A percentile compares a stretch with the other conserved stretches of the same genome.
Conservation (phyloP, 371 early-diverging fungal genomes). For the Rhizopus arrhizus region DNA sequence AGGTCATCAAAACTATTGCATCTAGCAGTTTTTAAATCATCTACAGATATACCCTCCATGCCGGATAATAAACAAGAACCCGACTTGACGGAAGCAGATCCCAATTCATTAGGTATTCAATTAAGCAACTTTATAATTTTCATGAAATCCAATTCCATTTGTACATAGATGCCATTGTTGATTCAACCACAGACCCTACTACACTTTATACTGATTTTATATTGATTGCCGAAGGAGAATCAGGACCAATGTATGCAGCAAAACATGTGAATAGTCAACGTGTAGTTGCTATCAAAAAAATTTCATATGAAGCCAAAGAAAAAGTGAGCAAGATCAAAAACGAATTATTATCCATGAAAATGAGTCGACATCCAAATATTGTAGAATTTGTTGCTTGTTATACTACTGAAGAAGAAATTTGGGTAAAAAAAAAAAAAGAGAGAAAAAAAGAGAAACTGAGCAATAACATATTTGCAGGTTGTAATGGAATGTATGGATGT, state of each 20-base stretch:
- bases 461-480: slow-evolving; percentile 42
- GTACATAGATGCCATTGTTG: slow-evolving; percentile 40
- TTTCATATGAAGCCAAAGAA: slow-evolving; percentile 61
- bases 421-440: slow-evolving; percentile 31
- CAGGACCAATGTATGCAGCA: slow-evolving; percentile 71
- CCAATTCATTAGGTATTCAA: not conserved
- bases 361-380: slow-evolving; percentile 69
- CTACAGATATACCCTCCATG: slow-evolving; percentile 28
- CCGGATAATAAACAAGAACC: slow-evolving; percentile 11
- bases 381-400: slow-evolving; percentile 75
- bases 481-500: slow-evolving; percentile 84
- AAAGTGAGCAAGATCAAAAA: slow-evolving; percentile 71
- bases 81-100: not conserved
- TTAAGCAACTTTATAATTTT: not conserved
- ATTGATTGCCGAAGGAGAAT: slow-evolving; percentile 79
- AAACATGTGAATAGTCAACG: slow-evolving; percentile 55
- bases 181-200: slow-evolving; percentile 49
- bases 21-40: slow-evolving; percentile 28
- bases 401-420: slow-evolving; percentile 59
- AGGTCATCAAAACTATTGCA: slow-evolving; percentile 45
- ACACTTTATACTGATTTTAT: slow-evolving; percentile 54
- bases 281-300: slow-evolving; percentile 73
- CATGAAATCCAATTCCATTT: too few species aligned
- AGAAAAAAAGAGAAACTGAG: not conserved
- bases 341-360: slow-evolving; percentile 73